phyloP scores from a whole-genome alignment of 2,329 filamentous ascomycete genomes.

The Monosporascus sp. region DNA sequence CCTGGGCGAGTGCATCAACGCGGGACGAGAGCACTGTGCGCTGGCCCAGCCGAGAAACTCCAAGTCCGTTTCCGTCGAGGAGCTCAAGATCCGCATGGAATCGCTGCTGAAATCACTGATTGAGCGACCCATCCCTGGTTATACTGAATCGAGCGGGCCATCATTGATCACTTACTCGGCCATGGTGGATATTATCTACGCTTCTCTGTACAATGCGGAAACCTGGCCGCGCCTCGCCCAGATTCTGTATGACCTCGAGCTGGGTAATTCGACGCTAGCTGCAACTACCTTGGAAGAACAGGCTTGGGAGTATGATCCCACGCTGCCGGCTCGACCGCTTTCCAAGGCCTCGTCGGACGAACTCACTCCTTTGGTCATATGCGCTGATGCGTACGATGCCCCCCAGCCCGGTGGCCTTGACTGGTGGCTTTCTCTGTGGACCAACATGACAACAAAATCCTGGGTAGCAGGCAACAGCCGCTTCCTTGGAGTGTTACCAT shows the following conservation, averaged over 20 bases:
- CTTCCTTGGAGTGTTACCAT: slow-evolving; percentile 40
- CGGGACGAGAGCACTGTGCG: slow-evolving; percentile 40
- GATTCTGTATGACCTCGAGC: slow-evolving; percentile 39
- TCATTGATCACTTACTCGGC: slow-evolving; percentile 41
- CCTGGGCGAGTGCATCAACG: slow-evolving; percentile 43
- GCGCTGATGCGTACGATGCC: slow-evolving; percentile 41
- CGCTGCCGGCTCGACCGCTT: slow-evolving; percentile 23
- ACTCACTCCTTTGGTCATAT: slow-evolving; percentile 37
- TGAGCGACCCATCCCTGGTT: slow-evolving; percentile 33
- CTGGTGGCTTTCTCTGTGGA: slow-evolving; percentile 44
- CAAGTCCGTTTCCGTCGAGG: slow-evolving; percentile 27
- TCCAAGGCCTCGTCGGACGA: slow-evolving; percentile 32
- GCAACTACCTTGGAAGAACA: slow-evolving; percentile 31
- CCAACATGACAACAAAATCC: slow-evolving; percentile 38
- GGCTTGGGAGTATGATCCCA: slow-evolving; percentile 38
- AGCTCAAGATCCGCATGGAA: slow-evolving; percentile 35
- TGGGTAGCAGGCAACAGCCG: slow-evolving; percentile 45
- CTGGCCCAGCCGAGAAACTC: slow-evolving; percentile 31
- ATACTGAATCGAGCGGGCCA: slow-evolving; percentile 34
- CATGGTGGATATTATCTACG: slow-evolving; percentile 35
- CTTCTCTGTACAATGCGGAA: slow-evolving; percentile 36
- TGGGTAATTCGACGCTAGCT: slow-evolving; percentile 39
- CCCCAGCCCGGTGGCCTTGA: slow-evolving; percentile 32
- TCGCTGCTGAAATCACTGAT: slow-evolving; percentile 32
- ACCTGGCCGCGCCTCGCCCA: slow-evolving; percentile 38